Base-by-base conservation (phyloP, 2,329 filamentous ascomycete genomes). In the Penicillium sp. region DNA sequence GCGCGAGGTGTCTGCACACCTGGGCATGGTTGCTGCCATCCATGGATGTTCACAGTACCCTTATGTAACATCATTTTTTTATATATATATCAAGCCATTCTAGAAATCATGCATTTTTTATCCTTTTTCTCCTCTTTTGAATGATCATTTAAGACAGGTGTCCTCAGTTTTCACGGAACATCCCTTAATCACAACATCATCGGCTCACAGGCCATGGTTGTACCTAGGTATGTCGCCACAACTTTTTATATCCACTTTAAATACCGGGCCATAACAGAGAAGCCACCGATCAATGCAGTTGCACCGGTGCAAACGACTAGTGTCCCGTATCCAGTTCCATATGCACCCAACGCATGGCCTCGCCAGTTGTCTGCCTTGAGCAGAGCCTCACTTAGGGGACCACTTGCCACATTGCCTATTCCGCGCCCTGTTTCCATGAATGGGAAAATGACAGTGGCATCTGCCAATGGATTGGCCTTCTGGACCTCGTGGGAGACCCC, bases 381-480 rank as follows among this genome's bases (percentile, higher is more conserved):
- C 9, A 60, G 42, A 9, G 48, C 52, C 24, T 59, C 58, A 31
- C 58, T 59, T 1, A 60, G 46, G 2, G 57, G 58, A 0, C 58
- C 58, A 45, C 57, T 58, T 13, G 37, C 55, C 6, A 60, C 49
- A 38, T 60, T 60, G 2, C 57, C 58, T 4, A 60, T 53, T 7
- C 58, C 58, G 8, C 58, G 53, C 1, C 58, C 58, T 1, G 50
- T 46, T 15, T 59, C 58, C 57, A 60, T 55, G 33, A 59, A 60
- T 9, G 58, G 55, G 31, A 59, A 60, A 3, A 60, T 59, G 7
- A 60, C 57, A 8, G 53, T 54, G 3, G 43, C 41, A 31, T 59
- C 57, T 4, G 57, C 42, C 6, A n/a, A 33, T 3, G 57, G 53
- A 13, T 56, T 59, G 1, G 53, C 49, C 4, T 40, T 47, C 24